Percentiles rank a stretch among this genome's conserved stretches.
Conservation (phyloP, 805 yeast genomes). For the Yamadazyma sp. region DNA sequence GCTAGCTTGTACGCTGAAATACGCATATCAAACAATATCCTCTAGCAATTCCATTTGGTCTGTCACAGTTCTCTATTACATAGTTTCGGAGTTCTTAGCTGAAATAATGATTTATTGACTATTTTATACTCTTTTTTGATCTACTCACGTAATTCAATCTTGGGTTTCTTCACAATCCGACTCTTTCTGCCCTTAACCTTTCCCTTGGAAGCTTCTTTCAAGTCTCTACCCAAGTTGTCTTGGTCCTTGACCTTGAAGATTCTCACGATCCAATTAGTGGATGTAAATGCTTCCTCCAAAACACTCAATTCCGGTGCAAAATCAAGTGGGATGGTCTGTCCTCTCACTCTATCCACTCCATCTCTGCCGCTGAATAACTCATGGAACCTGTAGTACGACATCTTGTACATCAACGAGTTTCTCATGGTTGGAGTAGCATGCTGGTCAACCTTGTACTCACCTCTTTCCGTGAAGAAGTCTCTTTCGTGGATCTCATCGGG, state of each 20-base stretch:
- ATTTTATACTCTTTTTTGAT: not conserved
- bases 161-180: constrained; percentile 51
- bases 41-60: too few species aligned
- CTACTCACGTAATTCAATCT: constrained; percentile 49
- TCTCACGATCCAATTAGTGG: constrained; percentile 96
- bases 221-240: constrained; percentile 82
- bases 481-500: constrained; percentile 95
- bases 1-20: too few species aligned
- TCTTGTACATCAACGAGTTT: constrained; percentile 89
- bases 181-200: constrained; percentile 37
- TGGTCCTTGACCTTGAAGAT: constrained; percentile 86
- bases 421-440: constrained; percentile 83
- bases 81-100: too few species aligned
- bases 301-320: constrained; percentile 59
- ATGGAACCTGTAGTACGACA: constrained; percentile 85
- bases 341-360: constrained; percentile 83
- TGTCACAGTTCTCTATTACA: too few species aligned
- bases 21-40: too few species aligned
- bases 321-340: constrained; percentile 62
- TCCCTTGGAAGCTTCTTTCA: constrained; percentile 2
- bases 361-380: constrained; percentile 63
- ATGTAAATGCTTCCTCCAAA: constrained; percentile 90
- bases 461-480: constrained; percentile 75
- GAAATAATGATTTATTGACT: too few species aligned
- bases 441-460: constrained; percentile 86